phyloP scores from a whole-genome alignment of 2,329 filamentous ascomycete genomes.

The Cyphellophora attinorum region DNA sequence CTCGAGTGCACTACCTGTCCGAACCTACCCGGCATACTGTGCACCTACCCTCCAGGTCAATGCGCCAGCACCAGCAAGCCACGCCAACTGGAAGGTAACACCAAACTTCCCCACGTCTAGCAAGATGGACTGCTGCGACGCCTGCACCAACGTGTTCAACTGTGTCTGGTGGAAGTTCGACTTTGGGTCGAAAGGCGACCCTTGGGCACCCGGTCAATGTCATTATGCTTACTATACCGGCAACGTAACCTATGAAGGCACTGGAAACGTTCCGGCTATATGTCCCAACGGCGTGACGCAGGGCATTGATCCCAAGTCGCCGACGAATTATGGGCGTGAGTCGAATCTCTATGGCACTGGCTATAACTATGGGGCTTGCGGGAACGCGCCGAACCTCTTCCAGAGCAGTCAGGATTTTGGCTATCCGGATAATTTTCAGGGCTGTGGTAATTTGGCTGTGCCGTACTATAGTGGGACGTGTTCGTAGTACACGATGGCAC shows the following conservation, averaged over 20 bases:
- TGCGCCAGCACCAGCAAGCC: not conserved
- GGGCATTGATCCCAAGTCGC: not conserved
- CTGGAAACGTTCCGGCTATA: not conserved
- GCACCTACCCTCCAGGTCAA: slow-evolving; percentile 2
- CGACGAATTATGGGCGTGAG: not conserved
- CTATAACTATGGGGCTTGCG: slow-evolving; percentile 1
- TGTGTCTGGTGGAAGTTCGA: slow-evolving; percentile 4
- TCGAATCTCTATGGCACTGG: not conserved
- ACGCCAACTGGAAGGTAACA: not conserved
- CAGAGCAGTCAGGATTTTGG: slow-evolving; percentile 1
- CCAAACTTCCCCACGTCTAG: not conserved
- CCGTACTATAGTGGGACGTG: not conserved
- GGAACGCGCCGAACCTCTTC: not conserved
- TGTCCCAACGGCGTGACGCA: slow-evolving; percentile 2
- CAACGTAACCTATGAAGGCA: not conserved
- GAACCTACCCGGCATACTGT: not conserved
- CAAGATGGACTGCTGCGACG: slow-evolving; percentile 1
- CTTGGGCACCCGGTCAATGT: slow-evolving; percentile 1
- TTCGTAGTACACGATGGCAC: too few relatives aligned
- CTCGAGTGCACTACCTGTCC: not conserved
- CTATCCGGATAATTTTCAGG: slow-evolving; percentile 1
- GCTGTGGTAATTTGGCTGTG: not conserved
- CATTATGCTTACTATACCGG: slow-evolving; percentile 1
- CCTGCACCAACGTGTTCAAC: slow-evolving; percentile 2
- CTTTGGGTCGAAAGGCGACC: not conserved